Evolutionary conservation across 345 rosid species (phyloP).

Genomic region (Citrus cavaleriei): DNA sequence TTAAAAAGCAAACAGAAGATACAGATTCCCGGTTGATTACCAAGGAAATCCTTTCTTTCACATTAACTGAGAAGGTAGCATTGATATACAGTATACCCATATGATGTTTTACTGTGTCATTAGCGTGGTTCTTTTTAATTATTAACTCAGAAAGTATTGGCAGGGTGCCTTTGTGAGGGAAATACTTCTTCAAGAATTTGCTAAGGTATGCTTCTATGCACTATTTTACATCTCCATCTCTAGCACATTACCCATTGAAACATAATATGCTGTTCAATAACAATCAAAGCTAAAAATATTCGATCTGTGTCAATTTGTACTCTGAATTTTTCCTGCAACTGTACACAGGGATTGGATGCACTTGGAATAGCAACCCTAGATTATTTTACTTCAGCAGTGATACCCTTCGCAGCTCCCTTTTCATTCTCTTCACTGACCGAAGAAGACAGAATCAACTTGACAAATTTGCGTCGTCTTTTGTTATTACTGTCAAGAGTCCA

Average conservation of each 20-base stretch:
- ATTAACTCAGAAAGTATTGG: slow-evolving; percentile 15
- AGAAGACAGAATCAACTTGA: slow-evolving; percentile 74
- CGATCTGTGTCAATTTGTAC: background rate
- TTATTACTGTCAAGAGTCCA: slow-evolving; percentile 54
- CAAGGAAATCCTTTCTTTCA: slow-evolving; percentile 75
- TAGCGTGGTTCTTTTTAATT: background rate
- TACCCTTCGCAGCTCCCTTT: slow-evolving; percentile 45
- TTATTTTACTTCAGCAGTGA: slow-evolving; percentile 51
- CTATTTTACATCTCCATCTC: background rate
- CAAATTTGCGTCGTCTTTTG: slow-evolving; percentile 64
- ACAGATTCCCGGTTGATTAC: slow-evolving; percentile 45
- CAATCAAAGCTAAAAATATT: background rate
- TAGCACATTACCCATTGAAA: background rate
- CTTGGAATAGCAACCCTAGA: slow-evolving; percentile 76
- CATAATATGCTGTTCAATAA: background rate
- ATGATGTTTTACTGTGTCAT: background rate
- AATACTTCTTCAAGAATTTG: slow-evolving; percentile 74
- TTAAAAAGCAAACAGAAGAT: slow-evolving; percentile 40
- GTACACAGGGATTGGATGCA: slow-evolving; percentile 82
- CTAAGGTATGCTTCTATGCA: slow-evolving; percentile 54
- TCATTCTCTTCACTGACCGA: slow-evolving; percentile 51
- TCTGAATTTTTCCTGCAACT: slow-evolving; percentile 8
- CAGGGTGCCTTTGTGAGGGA: slow-evolving; percentile 90
- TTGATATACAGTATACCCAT: background rate
- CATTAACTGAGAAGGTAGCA: slow-evolving; percentile 67